A percentile compares a stretch with the other conserved stretches of the same genome.
Evolutionary conservation across 2,329 filamentous ascomycete species (phyloP).

Genomic region (Aspergillus fischeri): DNA sequence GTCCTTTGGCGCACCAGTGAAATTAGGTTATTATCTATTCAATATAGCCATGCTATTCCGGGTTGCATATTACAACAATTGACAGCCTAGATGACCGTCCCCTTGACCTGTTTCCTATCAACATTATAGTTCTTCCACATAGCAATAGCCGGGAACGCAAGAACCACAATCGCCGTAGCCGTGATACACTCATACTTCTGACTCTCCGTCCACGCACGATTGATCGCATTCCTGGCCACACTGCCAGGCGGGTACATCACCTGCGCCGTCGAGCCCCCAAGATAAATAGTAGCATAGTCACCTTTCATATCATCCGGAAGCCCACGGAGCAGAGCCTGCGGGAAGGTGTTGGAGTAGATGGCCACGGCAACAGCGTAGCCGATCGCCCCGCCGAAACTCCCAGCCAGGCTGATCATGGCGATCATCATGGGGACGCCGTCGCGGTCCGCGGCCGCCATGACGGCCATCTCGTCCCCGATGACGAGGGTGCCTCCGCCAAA

Average conservation of each 20-base stretch:
- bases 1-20: too few relatives aligned
- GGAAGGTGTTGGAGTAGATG: conserved; percentile 59
- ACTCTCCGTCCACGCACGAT: conserved; percentile 36
- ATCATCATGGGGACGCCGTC: conserved; percentile 49
- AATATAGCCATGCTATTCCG: too few relatives aligned
- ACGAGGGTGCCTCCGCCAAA: conserved; percentile 52
- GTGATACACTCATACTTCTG: conserved; percentile 35
- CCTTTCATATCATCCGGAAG: conserved; percentile 37
- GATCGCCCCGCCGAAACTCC: conserved; percentile 33
- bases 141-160: conserved; percentile 31
- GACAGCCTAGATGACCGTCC: conserved; percentile 19
- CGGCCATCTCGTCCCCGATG: conserved; percentile 54
- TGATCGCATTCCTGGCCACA: conserved; percentile 29
- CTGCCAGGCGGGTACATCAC: conserved; percentile 28
- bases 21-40: too few relatives aligned
- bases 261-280: conserved; percentile 23
- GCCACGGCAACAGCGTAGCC: conserved; percentile 27
- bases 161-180: conserved; percentile 28
- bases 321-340: conserved; percentile 40
- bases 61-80: too few relatives aligned
- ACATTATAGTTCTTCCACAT: conserved; percentile 39
- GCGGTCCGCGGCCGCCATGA: conserved; percentile 54
- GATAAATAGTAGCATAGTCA: conserved; percentile 20
- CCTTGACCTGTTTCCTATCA: conserved; percentile 40
- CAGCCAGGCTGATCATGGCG: conserved; percentile 32